phyloP scores from a whole-genome alignment of 192 early-diverging fungal species.

The Podila horticola region DNA sequence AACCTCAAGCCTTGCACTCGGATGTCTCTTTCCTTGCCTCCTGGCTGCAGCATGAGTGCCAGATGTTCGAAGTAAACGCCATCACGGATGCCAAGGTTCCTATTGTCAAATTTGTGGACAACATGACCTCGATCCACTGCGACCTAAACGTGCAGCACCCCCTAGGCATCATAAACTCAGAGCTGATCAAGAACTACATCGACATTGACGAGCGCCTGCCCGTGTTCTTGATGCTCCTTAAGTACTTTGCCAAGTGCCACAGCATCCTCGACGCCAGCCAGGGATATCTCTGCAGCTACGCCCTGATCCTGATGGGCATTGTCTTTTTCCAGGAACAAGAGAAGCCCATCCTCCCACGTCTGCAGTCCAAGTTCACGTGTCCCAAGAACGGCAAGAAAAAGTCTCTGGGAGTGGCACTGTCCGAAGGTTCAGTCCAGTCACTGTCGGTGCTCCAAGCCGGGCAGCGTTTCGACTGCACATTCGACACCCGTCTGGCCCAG shows the following conservation, averaged over 20 bases:
- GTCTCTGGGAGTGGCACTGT: background rate
- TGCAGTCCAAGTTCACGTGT: constrained; percentile 13
- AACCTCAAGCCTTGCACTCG: background rate
- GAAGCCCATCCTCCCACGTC: constrained; percentile 27
- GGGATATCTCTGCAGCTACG: constrained; percentile 34
- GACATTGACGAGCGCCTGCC: constrained; percentile 43
- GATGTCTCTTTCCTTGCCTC: constrained; percentile 15
- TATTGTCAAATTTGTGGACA: constrained; percentile 52
- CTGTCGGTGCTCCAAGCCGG: constrained; percentile 14
- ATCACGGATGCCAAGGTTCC: constrained; percentile 52
- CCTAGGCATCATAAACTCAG: constrained; percentile 51
- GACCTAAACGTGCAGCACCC: constrained; percentile 50
- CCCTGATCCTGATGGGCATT: constrained; percentile 44
- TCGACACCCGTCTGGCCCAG: constrained; percentile 12
- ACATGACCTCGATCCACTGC: constrained; percentile 20
- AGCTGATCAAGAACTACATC: constrained; percentile 35
- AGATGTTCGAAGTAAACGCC: constrained; percentile 22
- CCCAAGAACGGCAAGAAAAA: background rate
- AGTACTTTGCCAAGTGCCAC: constrained; percentile 40
- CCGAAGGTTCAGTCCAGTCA: background rate
- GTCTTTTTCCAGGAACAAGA: constrained; percentile 33
- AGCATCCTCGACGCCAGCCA: constrained; percentile 33
- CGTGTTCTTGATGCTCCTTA: constrained; percentile 41
- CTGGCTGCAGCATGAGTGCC: constrained; percentile 9
- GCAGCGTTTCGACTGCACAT: constrained; percentile 24